Base-by-base conservation (phyloP, 352 stramenopile species). In the Phytophthora idaei region DNA sequence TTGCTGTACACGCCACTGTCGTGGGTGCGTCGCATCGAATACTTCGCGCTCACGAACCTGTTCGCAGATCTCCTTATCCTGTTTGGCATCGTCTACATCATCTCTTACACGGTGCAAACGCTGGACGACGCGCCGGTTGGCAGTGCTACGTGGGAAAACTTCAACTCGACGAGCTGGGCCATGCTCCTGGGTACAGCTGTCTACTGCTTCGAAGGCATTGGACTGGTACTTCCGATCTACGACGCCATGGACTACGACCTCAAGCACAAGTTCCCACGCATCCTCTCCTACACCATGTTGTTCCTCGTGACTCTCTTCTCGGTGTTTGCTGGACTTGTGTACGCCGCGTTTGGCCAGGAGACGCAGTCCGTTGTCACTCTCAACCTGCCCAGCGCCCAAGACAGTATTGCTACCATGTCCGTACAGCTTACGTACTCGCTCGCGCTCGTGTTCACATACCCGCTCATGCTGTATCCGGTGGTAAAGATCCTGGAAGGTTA, bases 161-260 rank as follows among this genome's bases (percentile, higher is more conserved):
- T 90, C 49, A 90, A 90, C 60, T 74, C 76, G 6, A 76, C 75
- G 25, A 87, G 79, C 47, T 90, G 82, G 76, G 78, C 76, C 12
- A 70, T 89, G 59, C 76, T 90, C 37, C 39, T 90, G 42, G 82
- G 82, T 36, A 90, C 82, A 7, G 74, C 82, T 9, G 82, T 90
- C 36, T 90, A 87, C 56, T 87, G 77, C 54, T 90, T 90, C 29
- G 82, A 90, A 68, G 82, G 82, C n/a, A 90, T 90, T 31, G 82
- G 82, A 29, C 68, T 90, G 3, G 72, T 90, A n/a, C 58, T 90
- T 36, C 82, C 82, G 1, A 90, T 86, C 55, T 87, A 90, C 73
- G 82, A 87, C 54, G 80, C 80, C 0, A 85, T 90, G 78, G 73
- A 80, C 27, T 45, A 64, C 48, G 69, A 77, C 28, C 71, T 78